Base-by-base conservation (phyloP, 106 monocot species). In the Alisma plantagoaquatica region DNA sequence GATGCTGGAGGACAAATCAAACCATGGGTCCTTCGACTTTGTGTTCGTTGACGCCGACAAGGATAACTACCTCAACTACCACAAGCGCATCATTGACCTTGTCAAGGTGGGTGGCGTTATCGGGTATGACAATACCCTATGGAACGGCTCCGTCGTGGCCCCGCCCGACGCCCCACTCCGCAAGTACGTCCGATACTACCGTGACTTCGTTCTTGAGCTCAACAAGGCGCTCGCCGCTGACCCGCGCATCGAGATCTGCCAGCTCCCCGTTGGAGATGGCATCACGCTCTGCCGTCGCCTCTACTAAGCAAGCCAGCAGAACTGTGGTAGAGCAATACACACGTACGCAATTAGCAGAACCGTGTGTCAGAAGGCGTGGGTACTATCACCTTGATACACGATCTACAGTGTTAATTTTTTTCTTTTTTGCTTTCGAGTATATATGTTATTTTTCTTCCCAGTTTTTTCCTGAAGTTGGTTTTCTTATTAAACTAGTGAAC, bases 21-120 rank as follows among this genome's bases (percentile, higher is more conserved):
- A 68, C 47, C 63, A 67, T 30, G 83, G 83, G 0, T 68, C 74
- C 3, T 84, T 75, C 48, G 83, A 84, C 56, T 84, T 84, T 57
- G 57, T 78, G 8, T 84, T 84, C 67, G 75, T 84, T 27, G 83
- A 84, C 63, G 83, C 83, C 6, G 83, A 84, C 75, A 84, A 84
- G 71, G 83, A 84, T 71, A 84, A 84, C 72, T 84, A 84, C 78
- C 28, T 84, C 45, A 84, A 78, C 64, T 84, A 84, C 70, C 83
- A 84, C 75, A 65, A 84, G 57, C 56, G 78, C 51, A 24, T 84
- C 43, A 42, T 84, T 15, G 71, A 84, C 10, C 75, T 84, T 23
- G 83, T 84, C 28, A 84, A 75, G 67, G 49, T 75, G 0, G 83
- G 83, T 19, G 83, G 83, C 4, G 33, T 83, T 3, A 74, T 83